phyloP scores from a whole-genome alignment of 2,329 filamentous ascomycete species.

The Epichloe sp. region DNA sequence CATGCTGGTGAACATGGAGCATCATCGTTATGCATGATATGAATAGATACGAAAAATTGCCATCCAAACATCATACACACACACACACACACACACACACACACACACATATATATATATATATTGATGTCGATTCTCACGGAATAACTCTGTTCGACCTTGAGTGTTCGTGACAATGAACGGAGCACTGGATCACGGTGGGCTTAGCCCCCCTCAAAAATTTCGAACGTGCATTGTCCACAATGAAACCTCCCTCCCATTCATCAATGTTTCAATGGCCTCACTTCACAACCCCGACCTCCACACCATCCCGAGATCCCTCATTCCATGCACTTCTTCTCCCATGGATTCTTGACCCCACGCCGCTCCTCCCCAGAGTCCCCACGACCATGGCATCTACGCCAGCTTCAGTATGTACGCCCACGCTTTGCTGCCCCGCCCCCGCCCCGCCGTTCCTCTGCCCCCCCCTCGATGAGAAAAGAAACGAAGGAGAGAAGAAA shows the following conservation, averaged over 20 bases:
- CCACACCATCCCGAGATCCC: neutral
- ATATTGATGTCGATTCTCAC: no score
- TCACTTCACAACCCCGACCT: neutral
- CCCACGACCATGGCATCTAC: neutral
- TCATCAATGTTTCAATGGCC: neutral
- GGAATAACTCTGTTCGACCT: no score
- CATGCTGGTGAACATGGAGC: slow-evolving; percentile 2
- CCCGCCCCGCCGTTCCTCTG: neutral
- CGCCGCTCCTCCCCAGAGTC: neutral
- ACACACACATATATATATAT: no score
- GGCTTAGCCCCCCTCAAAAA: neutral
- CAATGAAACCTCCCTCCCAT: neutral
- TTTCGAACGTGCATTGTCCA: neutral
- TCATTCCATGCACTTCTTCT: neutral
- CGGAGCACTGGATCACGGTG: neutral
- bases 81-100: no score
- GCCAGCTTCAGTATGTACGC: neutral
- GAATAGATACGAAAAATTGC: neutral
- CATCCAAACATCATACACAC: neutral
- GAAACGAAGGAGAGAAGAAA: neutral
- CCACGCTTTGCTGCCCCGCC: neutral
- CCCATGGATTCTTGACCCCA: slow-evolving; percentile 2
- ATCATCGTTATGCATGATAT: slow-evolving; percentile 3
- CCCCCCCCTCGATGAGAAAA: neutral
- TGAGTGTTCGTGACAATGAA: neutral